Conservation (phyloP, 257 asterid species). For the Linaria vulgaris region DNA sequence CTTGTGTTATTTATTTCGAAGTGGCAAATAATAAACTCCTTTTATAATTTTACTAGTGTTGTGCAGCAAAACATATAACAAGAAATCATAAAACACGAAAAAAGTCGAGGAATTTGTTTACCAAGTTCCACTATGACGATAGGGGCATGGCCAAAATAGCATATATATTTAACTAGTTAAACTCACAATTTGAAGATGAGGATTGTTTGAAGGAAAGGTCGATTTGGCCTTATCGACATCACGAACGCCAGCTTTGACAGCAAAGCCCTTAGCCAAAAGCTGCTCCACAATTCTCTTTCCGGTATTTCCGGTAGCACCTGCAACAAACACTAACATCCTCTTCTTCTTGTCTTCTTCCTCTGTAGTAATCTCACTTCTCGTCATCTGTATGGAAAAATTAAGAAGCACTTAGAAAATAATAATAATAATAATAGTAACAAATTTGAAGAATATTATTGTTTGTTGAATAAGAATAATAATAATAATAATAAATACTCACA, state of each 20-base stretch:
- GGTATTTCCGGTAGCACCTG: conserved; percentile 92
- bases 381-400: conserved; percentile 60
- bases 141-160: not conserved
- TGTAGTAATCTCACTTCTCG: conserved; percentile 49
- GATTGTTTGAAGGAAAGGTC: conserved; percentile 51
- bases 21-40: no score
- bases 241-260: conserved; percentile 90
- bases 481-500: conserved; percentile 22
- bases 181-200: conserved; percentile 81
- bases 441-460: not conserved
- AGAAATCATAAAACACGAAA: no score
- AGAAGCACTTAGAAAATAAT: not conserved
- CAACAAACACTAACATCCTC: conserved; percentile 79
- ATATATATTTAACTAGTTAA: not conserved
- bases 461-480: not conserved
- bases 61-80: no score
- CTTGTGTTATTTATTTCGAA: no score
- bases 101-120: no score
- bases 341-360: conserved; percentile 54
- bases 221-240: conserved; percentile 79
- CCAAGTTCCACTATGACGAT: no score
- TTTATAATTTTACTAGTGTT: no score
- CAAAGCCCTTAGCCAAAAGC: conserved; percentile 84
- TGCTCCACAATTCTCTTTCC: conserved; percentile 94
- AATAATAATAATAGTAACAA: not conserved